Base-by-base conservation (phyloP, 1,284 basidiomycete genomes). In the Heterobasidion parviporum region DNA sequence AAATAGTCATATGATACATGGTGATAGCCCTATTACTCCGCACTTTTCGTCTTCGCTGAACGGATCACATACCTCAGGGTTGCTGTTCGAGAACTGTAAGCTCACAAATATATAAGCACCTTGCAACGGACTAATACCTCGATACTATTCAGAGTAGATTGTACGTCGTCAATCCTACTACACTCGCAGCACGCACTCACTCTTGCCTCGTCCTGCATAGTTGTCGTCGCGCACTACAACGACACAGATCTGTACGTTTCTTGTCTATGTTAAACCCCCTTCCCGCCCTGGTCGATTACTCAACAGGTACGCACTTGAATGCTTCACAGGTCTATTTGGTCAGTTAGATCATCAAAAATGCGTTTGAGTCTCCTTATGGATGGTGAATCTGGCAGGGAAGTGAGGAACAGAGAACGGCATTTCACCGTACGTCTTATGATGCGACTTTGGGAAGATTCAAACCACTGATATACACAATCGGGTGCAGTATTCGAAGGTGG, bases 401-500 rank as follows among this genome's bases (percentile, higher is more conserved):
- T 94, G 12, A 78, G 92, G 57, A 85, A 87, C 57, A 81, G 83
- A 65, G 80, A 87, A 67, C 82, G 89, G 57, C 84, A 96, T 68
- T 97, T 95, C 64, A 88, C 87, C 50, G 87, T 88, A 59, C 56
- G 83, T 71, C 9, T 3, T 55, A 56, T 47, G 18, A 7, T 15
- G 5, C 3, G 49, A 8, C 10, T 43, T 32, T 16, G 7, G 8
- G 6, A 15, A 12, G n/a, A 15, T 12, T 7, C 54, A 58, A 35
- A 56, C 48, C 20, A 54, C 35, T 54, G n/a, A 46, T 50, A 8
- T 49, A 48, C 26, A 41, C n/a, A 10, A 41, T 41, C n/a, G 38
- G 10, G 55, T 54, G 44, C 64, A 92, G 79, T 94, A 94, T 70
- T 92, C 88, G 47, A 94, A 94, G 79, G 85, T 85, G 61, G 65